A percentile compares a stretch with the other conserved stretches of the same genome.
Conservation (phyloP, 2,329 filamentous ascomycete genomes). For the Dryadomyces quercivorus region DNA sequence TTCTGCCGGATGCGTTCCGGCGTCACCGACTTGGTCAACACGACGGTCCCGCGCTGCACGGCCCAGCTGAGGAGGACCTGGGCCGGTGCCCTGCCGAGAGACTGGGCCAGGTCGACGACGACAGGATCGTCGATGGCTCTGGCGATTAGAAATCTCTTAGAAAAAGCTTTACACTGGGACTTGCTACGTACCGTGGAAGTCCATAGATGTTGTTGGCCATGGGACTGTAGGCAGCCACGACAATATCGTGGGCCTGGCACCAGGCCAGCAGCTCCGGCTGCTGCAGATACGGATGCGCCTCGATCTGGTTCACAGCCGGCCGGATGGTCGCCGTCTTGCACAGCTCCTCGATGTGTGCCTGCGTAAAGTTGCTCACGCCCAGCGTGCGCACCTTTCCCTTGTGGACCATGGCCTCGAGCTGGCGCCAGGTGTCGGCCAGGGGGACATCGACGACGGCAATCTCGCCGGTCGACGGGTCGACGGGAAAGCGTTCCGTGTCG, state of each 20-base stretch:
- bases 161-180: not conserved
- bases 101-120: conserved; percentile 3
- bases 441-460: conserved; percentile 26
- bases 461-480: not conserved
- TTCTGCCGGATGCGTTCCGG: conserved; percentile 37
- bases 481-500: conserved; percentile 1
- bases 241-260: conserved; percentile 30
- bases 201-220: conserved; percentile 28
- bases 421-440: conserved; percentile 31
- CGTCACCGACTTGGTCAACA: conserved; percentile 60
- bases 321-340: conserved; percentile 29
- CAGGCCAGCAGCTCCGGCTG: conserved; percentile 44
- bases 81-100: conserved; percentile 33
- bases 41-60: conserved; percentile 66
- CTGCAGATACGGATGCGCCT: conserved; percentile 54
- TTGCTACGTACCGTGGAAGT: conserved; percentile 4
- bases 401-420: conserved; percentile 40
- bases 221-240: conserved; percentile 53
- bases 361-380: conserved; percentile 49
- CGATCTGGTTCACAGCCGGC: conserved; percentile 47
- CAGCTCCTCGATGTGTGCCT: conserved; percentile 46
- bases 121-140: conserved; percentile 2
- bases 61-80: conserved; percentile 81
- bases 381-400: conserved; percentile 42
- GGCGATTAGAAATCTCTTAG: not conserved